These are phyloP conservation scores for Curvularia hawaiiensis DNA, from an alignment of 2,329 filamentous ascomycete species.

Conservation along the genomic window DNA sequence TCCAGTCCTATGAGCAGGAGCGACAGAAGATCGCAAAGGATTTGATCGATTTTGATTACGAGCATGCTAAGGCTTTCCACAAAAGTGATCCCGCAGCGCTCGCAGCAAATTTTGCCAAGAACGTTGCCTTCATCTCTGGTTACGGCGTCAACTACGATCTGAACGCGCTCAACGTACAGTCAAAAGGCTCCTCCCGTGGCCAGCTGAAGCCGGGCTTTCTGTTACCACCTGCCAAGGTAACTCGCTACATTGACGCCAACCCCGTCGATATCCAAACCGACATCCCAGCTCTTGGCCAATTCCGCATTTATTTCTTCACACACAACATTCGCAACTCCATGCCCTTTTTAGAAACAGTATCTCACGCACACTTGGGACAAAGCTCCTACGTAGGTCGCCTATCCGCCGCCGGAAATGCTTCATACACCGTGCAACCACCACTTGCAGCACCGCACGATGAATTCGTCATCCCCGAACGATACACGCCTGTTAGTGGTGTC, in stretches of 20 bases:
- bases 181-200: conserved; percentile 57
- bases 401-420: conserved; percentile 63
- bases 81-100: conserved; percentile 67
- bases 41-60: conserved; percentile 53
- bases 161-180: conserved; percentile 66
- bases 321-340: conserved; percentile 62
- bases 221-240: conserved; percentile 71
- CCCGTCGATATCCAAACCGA: conserved; percentile 79
- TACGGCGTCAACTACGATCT: conserved; percentile 70
- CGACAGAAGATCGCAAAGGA: conserved; percentile 52
- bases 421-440: conserved; percentile 65
- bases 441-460: conserved; percentile 65
- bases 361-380: conserved; percentile 57
- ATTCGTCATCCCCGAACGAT: conserved; percentile 70
- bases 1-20: conserved; percentile 50
- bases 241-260: conserved; percentile 77
- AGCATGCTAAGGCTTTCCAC: conserved; percentile 59
- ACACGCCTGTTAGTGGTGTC: conserved; percentile 69
- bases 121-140: conserved; percentile 75
- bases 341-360: conserved; percentile 66
- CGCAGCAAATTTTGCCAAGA: conserved; percentile 71
- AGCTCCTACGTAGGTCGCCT: conserved; percentile 64
- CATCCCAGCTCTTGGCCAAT: conserved; percentile 77
- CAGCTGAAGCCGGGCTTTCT: conserved; percentile 50
- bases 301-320: conserved; percentile 74